phyloP scores from a whole-genome alignment of 2,329 filamentous ascomycete genomes.

The Zelopaecilomyces penicillatus region DNA sequence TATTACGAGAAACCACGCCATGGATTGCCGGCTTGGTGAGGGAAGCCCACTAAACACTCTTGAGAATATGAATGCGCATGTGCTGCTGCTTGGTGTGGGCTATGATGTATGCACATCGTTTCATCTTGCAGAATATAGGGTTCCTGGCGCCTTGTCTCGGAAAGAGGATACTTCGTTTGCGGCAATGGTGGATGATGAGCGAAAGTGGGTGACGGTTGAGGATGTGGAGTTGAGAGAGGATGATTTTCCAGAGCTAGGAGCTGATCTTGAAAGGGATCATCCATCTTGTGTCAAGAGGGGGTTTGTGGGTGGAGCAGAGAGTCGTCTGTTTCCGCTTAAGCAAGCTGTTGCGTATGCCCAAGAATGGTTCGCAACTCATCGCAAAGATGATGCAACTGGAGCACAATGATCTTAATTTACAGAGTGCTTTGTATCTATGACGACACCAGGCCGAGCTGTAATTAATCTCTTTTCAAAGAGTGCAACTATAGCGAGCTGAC shows the following conservation, averaged over 20 bases:
- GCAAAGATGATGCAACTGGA: no score
- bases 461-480: no score
- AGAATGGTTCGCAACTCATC: background rate
- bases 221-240: slow-evolving; percentile 2
- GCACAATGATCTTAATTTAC: no score
- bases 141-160: background rate
- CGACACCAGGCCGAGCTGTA: no score
- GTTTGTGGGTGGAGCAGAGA: background rate
- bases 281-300: background rate
- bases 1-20: background rate
- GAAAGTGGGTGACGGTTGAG: slow-evolving; percentile 9
- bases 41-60: slow-evolving; percentile 1
- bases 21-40: slow-evolving; percentile 5
- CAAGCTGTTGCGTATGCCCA: background rate
- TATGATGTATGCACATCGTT: slow-evolving; percentile 10
- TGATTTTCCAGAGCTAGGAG: slow-evolving; percentile 7
- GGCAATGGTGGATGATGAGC: slow-evolving; percentile 4
- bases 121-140: slow-evolving; percentile 10
- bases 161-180: slow-evolving; percentile 8
- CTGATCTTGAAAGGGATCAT: background rate
- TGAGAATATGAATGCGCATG: slow-evolving; percentile 5
- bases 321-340: background rate
- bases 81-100: slow-evolving; percentile 9
- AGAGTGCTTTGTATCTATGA: no score
- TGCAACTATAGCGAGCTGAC: no score